These are phyloP conservation scores for Teunomyces pallodes DNA, from an alignment of 805 yeast genomes.

Conservation along the genomic window DNA sequence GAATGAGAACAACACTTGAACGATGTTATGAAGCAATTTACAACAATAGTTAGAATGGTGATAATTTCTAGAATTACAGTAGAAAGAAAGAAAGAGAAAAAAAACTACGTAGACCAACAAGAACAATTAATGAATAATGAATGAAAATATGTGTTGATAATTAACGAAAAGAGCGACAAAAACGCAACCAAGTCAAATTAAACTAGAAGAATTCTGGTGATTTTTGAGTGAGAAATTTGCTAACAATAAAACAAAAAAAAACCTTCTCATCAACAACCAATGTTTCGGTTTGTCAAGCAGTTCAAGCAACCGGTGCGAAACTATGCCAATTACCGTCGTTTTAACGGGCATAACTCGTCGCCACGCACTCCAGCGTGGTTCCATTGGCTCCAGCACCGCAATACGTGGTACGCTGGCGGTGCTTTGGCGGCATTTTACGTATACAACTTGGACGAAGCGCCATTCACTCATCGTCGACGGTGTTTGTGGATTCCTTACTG, in stretches of 20 bases:
- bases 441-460: conserved; percentile 68
- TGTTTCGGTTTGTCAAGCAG: no score
- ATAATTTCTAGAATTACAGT: no score
- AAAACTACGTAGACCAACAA: no score
- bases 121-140: no score
- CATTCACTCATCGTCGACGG: conserved; percentile 70
- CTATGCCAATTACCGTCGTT: conserved; percentile 19
- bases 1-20: background rate
- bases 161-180: no score
- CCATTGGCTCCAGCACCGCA: conserved; percentile 21
- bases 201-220: no score
- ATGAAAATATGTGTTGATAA: no score
- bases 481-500: conserved; percentile 69
- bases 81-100: no score
- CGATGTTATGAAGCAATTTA: background rate
- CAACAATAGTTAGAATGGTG: no score
- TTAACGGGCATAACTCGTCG: conserved; percentile 8
- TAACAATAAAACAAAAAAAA: no score
- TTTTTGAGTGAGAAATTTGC: no score
- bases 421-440: conserved; percentile 18
- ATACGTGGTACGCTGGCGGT: conserved; percentile 30
- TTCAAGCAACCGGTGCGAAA: background rate
- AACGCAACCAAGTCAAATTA: no score
- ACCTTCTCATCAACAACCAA: background rate
- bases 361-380: conserved; percentile 6